A percentile compares a stretch with the other conserved stretches of the same genome.
phyloP scores from a whole-genome alignment of 192 early-diverging fungal genomes.

The Rhizophagus sp. region DNA sequence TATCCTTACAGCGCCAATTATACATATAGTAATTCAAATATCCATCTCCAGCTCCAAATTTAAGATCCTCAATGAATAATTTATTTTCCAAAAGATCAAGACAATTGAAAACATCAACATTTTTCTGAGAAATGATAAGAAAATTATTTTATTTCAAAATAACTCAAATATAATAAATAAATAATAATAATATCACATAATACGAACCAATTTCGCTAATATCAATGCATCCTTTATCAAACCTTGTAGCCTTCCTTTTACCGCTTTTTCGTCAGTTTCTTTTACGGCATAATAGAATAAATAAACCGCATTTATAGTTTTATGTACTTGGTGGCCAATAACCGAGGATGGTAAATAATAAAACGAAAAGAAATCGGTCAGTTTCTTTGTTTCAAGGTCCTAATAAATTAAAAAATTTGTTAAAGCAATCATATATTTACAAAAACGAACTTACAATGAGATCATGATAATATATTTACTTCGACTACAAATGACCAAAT shows the following conservation, averaged over 20 bases:
- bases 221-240: conserved; percentile 84
- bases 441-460: conserved; percentile 9
- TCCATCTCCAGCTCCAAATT: conserved; percentile 94
- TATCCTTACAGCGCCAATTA: conserved; percentile 83
- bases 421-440: neutral
- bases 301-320: conserved; percentile 86
- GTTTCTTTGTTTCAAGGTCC: conserved; percentile 58
- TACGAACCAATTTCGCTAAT: conserved; percentile 52
- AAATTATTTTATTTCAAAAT: neutral
- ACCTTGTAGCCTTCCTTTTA: conserved; percentile 53
- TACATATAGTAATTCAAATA: conserved; percentile 95
- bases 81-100: conserved; percentile 91
- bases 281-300: conserved; percentile 88
- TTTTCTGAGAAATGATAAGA: conserved; percentile 38
- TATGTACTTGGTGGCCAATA: conserved; percentile 73
- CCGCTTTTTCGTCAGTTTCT: conserved; percentile 42
- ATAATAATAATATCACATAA: neutral
- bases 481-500: conserved; percentile 96
- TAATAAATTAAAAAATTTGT: conserved; percentile 10
- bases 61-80: conserved; percentile 76
- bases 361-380: conserved; percentile 93
- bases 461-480: conserved; percentile 38
- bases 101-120: conserved; percentile 96
- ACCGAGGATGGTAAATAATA: conserved; percentile 94
- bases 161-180: neutral